Base-by-base conservation (phyloP, 2,329 filamentous ascomycete genomes). In the Periconia sp. region DNA sequence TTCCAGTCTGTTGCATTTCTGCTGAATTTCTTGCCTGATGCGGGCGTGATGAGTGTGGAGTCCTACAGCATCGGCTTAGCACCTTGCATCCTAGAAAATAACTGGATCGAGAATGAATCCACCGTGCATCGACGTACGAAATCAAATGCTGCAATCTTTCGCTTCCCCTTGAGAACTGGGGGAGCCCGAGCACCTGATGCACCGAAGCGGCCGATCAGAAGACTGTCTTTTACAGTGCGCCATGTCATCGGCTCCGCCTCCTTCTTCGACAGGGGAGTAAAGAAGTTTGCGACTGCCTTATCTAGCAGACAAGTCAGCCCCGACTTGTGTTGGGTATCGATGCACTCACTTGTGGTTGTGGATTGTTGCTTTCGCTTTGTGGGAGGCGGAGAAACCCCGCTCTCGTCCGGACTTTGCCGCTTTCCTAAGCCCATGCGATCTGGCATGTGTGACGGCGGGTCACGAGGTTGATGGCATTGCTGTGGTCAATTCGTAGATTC, bases 221-320 rank as follows among this genome's bases (percentile, higher is more conserved):
- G 76, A 4, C 86, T 87, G 65, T 76, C 86, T 66, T 81, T 87
- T 71, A 76, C 77, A 68, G 79, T 66, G 7, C 78, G 70, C 89
- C 94, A 97, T 8, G 71, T 75, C 36, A 88, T 83, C 43, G 81
- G 82, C 36, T 92, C 86, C 11, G 89, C 88, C 22, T 87, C 84
- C n/a, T 95, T 96, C 67, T 96, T 83, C 0, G 91, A 96, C 0
- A 80, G 66, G 0, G 92, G 92, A 0, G 86, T 95, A 71, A 97
- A 97, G 75, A 97, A 97, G 40, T 81, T 89, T 15, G 88, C 81
- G 1, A 95, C 83, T 1, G 87, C 83, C 46, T 72, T 83, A 66
- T 84, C 86, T 89, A 52, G n/a, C n/a, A n/a, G n/a, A n/a, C n/a
- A 4, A 9, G 18, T 34, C 5, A 12, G 5, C 19, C 15, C 15